Base-by-base conservation (phyloP, 106 monocot genomes). In the Allium fistulosum region DNA sequence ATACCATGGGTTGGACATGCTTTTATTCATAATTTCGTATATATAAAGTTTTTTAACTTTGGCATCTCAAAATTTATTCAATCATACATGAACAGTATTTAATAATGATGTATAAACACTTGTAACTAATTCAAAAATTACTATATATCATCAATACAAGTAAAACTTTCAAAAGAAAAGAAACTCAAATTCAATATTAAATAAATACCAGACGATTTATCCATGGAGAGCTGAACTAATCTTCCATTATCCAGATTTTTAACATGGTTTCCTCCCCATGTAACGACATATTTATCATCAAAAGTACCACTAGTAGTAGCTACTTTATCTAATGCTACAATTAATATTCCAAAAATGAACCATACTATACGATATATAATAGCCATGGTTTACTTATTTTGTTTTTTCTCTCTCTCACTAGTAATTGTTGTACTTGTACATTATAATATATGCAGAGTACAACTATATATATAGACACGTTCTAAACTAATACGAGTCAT, bases 201-300 rank as follows among this genome's bases (percentile, higher is more conserved):
- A 37, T 9, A 17, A 56, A 61, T 79, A 83, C 83, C 87, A 11
- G 83, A 68, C 10, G 17, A 48, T 69, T 75, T 63, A 58, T 87
- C 83, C 83, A 84, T 61, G 50, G 45, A 75, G 62, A 84, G 80
- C 48, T 78, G 71, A 13, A 76, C 71, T 62, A 72, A 62, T 26
- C 61, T 71, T 48, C 84, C 73, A 7, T 51, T 55, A 50, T 84
- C 48, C 6, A 83, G 45, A 66, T 27, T 13, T 16, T 62, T 50
- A 1, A 75, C 69, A 51, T 70, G 78, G 58, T 75, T 37, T 37
- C 56, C 69, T 47, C 83, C 87, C 71, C 81, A 76, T 10, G 45
- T 37, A 17, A 61, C 59, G 47, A 15, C 72, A 52, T 79, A 83
- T 51, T 83, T 83, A 15, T 76, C 22, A 65, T 69, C 51, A 48